Percentiles rank a stretch among this genome's conserved stretches.
These are phyloP conservation scores for Lobosporangium transversale DNA, from an alignment of 192 early-diverging fungal genomes.

Conservation along the genomic window DNA sequence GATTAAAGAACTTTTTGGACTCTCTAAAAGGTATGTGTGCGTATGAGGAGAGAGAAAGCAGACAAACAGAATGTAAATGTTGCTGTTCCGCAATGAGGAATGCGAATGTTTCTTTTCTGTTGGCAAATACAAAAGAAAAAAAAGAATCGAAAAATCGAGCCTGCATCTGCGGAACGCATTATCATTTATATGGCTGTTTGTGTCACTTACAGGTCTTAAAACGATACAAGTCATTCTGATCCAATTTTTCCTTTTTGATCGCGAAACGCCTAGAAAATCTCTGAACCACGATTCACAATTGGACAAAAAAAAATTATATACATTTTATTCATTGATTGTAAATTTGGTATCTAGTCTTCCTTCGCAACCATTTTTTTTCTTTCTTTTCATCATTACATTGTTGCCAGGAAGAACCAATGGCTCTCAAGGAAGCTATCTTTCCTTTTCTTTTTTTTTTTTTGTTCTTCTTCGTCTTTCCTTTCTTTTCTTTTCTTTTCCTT, in stretches of 20 bases:
- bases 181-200: no score
- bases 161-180: neutral
- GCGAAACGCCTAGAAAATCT: neutral
- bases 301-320: no score
- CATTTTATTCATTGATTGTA: neutral
- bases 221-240: constrained; percentile 1
- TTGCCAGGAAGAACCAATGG: no score
- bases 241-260: neutral
- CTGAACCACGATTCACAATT: neutral
- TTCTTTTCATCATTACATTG: no score
- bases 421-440: neutral
- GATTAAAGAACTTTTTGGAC: no score
- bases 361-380: no score
- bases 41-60: no score
- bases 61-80: no score
- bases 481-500: neutral
- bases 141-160: neutral
- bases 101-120: neutral
- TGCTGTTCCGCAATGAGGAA: no score
- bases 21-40: no score
- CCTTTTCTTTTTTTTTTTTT: constrained; percentile 10
- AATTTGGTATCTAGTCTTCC: no score
- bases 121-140: neutral
- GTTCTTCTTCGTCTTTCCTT: neutral
- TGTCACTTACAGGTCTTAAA: neutral